phyloP scores from a whole-genome alignment of 768 basidiomycete species.

The Tylopilus balloui region DNA sequence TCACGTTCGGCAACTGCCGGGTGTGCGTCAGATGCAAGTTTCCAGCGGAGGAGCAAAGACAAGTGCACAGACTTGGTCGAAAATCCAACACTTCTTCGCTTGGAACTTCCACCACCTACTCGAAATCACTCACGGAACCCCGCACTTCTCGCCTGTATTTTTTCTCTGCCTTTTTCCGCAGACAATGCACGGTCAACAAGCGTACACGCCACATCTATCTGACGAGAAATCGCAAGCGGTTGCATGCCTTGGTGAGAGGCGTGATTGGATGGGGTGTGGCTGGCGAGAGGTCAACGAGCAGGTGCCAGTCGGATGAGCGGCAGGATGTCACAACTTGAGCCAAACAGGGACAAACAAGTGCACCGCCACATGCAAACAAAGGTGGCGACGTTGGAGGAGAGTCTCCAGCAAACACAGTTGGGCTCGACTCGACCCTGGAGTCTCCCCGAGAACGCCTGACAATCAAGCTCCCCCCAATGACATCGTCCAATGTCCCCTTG shows the following conservation, averaged over 20 bases:
- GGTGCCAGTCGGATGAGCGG: constrained; percentile 23
- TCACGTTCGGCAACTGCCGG: constrained; percentile 28
- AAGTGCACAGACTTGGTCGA: constrained; percentile 18
- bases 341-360: constrained; percentile 28
- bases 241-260: not conserved
- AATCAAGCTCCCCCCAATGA: constrained; percentile 24
- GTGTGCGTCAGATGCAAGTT: constrained; percentile 18
- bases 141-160: not conserved
- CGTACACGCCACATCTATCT: not conserved
- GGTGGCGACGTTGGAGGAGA: constrained; percentile 20
- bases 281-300: constrained; percentile 19
- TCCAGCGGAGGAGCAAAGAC: constrained; percentile 20
- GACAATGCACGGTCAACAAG: not conserved
- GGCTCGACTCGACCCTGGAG: constrained; percentile 17
- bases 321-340: constrained; percentile 8
- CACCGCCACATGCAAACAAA: constrained; percentile 34
- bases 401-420: constrained; percentile 20
- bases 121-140: constrained; percentile 10
- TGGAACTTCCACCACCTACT: constrained; percentile 32
- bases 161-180: constrained; percentile 7
- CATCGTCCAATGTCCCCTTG: constrained; percentile 5
- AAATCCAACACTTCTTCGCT: constrained; percentile 30
- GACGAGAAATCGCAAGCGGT: not conserved
- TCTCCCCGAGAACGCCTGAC: constrained; percentile 19
- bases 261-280: constrained; percentile 8